Base-by-base conservation (phyloP, 2,329 filamentous ascomycete genomes). In the Teratosphaeriaceae sp. region DNA sequence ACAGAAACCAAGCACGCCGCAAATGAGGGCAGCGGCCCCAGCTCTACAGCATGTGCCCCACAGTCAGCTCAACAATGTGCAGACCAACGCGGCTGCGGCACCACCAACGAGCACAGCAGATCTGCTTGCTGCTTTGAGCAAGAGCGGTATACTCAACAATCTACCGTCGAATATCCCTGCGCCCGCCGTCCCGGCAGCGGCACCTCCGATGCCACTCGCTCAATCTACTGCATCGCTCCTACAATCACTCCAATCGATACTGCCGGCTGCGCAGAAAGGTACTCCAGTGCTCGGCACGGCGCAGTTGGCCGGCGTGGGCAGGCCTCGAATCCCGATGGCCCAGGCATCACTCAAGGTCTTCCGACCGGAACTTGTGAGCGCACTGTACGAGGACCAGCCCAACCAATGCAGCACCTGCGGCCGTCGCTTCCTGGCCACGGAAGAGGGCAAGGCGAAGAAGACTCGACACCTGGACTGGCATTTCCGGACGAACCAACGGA, bases 381-480 rank as follows among this genome's bases (percentile, higher is more conserved):
- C 73, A 15, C 75, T 97, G 7, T 90, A 94, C 60, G 86, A 90
- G 47, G 79, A 83, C 16, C 78, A 88, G 29, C 86, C 90, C 0
- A 85, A 88, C 46, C 85, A 89, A 44, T 98, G 92, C 63, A 86
- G 84, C 11, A 90, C 90, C 46, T 98, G 92, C 61, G 92, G 90
- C 19, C 79, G 89, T 46, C 82, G 92, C 2, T 98, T 98, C 64
- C 76, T 76, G 42, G 78, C 78, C 3, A 85, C 86, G 38, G 79
- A 82, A 11, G 80, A 85, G 51, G 90, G 90, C 11, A 85, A 80
- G 56, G 82, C 83, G 60, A 85, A 85, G 70, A 97, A 97, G 69
- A 86, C 83, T 19, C 80, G 84, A 2, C 92, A 98, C 62, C 82
- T 98, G 73, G 92, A 98, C 66, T 98, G 92, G 92, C 92, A 98